Percentiles rank a stretch among this genome's conserved stretches.
phyloP scores from a whole-genome alignment of 2,329 filamentous ascomycete species.

The Sporothrix schenckii region DNA sequence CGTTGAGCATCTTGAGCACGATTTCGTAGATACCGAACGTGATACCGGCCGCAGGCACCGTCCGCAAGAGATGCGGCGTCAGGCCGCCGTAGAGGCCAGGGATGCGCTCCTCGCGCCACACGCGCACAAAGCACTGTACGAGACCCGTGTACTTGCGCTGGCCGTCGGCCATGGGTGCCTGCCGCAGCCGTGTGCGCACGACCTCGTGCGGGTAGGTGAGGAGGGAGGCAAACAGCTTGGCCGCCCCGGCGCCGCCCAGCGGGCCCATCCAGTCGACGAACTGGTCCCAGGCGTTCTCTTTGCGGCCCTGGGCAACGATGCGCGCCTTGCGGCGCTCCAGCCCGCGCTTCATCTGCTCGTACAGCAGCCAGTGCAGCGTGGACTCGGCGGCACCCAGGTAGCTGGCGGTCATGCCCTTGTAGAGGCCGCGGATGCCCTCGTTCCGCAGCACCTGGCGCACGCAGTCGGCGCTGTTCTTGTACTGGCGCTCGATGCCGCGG shows the following conservation, averaged over 20 bases:
- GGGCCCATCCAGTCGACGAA: conserved; percentile 79
- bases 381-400: conserved; percentile 90
- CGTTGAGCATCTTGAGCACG: conserved; percentile 36
- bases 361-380: conserved; percentile 90
- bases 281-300: conserved; percentile 71
- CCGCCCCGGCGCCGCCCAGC: conserved; percentile 74
- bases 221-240: conserved; percentile 82
- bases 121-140: conserved; percentile 81
- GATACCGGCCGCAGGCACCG: conserved; percentile 89
- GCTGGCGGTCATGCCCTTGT: conserved; percentile 87
- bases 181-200: conserved; percentile 79
- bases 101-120: conserved; percentile 87
- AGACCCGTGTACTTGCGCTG: conserved; percentile 85
- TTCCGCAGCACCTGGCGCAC: conserved; percentile 76
- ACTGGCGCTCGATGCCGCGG: conserved; percentile 63
- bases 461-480: conserved; percentile 88
- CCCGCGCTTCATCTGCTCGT: conserved; percentile 86
- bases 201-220: conserved; percentile 94
- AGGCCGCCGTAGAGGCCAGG: conserved; percentile 85
- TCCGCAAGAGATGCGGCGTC: conserved; percentile 86
- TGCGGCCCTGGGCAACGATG: conserved; percentile 60
- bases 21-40: conserved; percentile 88
- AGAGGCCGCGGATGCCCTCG: conserved; percentile 80
- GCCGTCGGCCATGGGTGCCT: conserved; percentile 74
- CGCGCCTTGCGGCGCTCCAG: conserved; percentile 66